Evolutionary conservation across 352 stramenopile species (phyloP).

Genomic region (Globisporangium okanoganense): DNA sequence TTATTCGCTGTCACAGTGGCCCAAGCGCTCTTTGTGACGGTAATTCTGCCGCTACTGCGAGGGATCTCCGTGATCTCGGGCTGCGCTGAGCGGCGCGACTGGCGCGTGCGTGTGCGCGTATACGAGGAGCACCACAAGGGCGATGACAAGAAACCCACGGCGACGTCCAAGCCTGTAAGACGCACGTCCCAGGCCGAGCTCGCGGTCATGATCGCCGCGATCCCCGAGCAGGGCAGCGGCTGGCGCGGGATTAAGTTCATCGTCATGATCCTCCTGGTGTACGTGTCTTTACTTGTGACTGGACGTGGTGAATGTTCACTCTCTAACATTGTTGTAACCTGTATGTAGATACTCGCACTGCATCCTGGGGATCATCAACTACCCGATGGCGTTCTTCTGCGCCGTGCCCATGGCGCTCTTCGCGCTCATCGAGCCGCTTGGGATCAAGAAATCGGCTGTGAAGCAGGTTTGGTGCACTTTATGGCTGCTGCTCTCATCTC

Average conservation of each 20-base stretch:
- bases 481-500: conserved; percentile 59
- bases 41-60: conserved; percentile 25
- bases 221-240: conserved; percentile 30
- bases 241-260: conserved; percentile 61
- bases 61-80: conserved; percentile 31
- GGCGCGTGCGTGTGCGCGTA: conserved; percentile 27
- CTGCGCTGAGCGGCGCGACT: conserved; percentile 34
- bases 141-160: conserved; percentile 13
- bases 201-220: conserved; percentile 2
- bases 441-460: conserved; percentile 10
- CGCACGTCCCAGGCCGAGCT: neutral
- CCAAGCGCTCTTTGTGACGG: conserved; percentile 23
- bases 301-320: neutral
- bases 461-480: conserved; percentile 29
- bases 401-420: conserved; percentile 62
- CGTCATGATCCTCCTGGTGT: conserved; percentile 52
- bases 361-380: conserved; percentile 78
- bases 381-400: conserved; percentile 74
- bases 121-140: conserved; percentile 31
- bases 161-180: neutral
- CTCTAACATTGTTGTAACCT: conserved; percentile 15
- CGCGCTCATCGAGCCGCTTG: conserved; percentile 38
- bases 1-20: conserved; percentile 19
- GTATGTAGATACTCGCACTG: conserved; percentile 53
- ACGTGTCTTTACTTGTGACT: conserved; percentile 14